Conservation (phyloP, 225 moss, liverwort and hornwort species). For the Marchantia paleacea region DNA sequence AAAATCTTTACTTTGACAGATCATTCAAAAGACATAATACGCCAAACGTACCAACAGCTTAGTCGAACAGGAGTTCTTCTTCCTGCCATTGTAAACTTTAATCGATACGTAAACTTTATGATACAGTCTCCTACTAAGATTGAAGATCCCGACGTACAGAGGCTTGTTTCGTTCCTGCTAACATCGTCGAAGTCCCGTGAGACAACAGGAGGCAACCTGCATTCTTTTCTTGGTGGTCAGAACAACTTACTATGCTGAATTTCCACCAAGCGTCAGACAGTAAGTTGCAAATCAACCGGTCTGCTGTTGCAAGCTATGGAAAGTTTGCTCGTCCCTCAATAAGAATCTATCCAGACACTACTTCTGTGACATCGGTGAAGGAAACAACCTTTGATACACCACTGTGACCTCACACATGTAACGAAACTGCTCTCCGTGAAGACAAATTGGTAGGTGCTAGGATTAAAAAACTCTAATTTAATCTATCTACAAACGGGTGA, state of each 20-base stretch:
- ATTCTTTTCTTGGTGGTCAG: not conserved
- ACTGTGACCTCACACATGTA: no score
- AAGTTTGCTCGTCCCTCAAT: not conserved
- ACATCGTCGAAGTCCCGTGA: not conserved
- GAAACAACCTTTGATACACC: not conserved
- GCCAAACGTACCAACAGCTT: no score
- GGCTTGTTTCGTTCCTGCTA: not conserved
- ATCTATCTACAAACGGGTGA: not conserved
- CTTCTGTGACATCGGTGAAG: not conserved
- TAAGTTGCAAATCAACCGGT: not conserved
- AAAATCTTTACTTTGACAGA: no score
- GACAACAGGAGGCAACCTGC: not conserved
- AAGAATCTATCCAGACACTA: not conserved
- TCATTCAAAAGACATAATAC: no score
- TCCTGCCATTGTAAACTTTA: no score
- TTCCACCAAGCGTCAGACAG: not conserved
- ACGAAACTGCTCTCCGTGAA: not conserved
- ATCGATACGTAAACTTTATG: not conserved
- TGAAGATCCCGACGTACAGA: no score
- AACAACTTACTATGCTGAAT: not conserved
- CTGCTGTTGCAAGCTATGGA: not conserved
- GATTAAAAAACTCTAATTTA: not conserved
- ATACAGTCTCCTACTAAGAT: not conserved
- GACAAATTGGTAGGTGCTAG: not conserved
- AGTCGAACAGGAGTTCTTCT: no score